Percentiles rank a stretch among this genome's conserved stretches.
These are phyloP conservation scores for Simmondsia chinensis DNA, from an alignment of 148 eudicot genomes.

Conservation along the genomic window DNA sequence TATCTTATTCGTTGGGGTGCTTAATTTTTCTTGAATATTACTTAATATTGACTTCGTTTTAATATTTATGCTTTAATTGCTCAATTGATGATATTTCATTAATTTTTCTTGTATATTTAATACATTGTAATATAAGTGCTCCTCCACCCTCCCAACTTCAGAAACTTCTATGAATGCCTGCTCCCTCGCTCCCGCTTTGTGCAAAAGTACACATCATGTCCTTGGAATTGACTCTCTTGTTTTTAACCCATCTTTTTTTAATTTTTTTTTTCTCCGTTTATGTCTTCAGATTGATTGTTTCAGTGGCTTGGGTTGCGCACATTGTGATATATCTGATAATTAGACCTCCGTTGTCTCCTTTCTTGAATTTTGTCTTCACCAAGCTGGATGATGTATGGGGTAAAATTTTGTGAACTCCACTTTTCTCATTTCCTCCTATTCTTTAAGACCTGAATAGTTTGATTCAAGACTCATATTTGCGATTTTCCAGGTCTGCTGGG, in stretches of 20 bases:
- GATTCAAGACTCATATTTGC: constrained; percentile 7
- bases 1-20: too few species aligned
- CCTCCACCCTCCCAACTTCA: too few species aligned
- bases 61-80: too few species aligned
- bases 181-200: too few species aligned
- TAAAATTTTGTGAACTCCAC: constrained; percentile 19
- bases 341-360: constrained; percentile 87
- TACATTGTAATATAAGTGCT: too few species aligned
- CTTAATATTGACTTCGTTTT: too few species aligned
- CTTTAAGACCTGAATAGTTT: constrained; percentile 2
- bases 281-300: constrained; percentile 86
- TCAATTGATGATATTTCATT: too few species aligned
- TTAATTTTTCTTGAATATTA: too few species aligned
- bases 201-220: too few species aligned
- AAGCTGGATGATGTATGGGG: constrained; percentile 94
- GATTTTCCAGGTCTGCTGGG: constrained; percentile 79
- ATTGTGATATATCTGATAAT: constrained; percentile 85
- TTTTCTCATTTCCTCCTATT: background rate
- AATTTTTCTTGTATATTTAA: too few species aligned
- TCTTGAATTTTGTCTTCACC: constrained; percentile 80
- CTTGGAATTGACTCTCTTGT: constrained; percentile 7
- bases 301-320: constrained; percentile 94
- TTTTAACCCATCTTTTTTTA: background rate
- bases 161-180: too few species aligned
- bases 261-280: constrained; percentile 5